Percentiles rank a stretch among this genome's conserved stretches.
phyloP scores from a whole-genome alignment of 2,329 filamentous ascomycete species.

The Colletotrichum echinochloae region DNA sequence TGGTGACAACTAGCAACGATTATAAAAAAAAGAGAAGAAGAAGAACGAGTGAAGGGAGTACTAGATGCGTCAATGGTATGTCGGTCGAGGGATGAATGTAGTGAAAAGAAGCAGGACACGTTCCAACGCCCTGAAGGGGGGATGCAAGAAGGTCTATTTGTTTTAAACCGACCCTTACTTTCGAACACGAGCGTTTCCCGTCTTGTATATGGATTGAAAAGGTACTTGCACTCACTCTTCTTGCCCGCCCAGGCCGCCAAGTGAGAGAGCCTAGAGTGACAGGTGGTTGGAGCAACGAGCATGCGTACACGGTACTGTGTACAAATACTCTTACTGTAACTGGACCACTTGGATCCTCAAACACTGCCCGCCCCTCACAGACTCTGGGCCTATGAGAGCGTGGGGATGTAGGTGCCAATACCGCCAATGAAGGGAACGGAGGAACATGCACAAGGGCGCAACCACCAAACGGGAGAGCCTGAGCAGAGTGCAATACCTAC shows the following conservation, averaged over 20 bases:
- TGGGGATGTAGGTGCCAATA: slow-evolving; percentile 4
- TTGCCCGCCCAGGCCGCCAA: slow-evolving; percentile 36
- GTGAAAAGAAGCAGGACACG: slow-evolving; percentile 20
- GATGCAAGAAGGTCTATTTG: slow-evolving; percentile 31
- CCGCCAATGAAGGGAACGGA: slow-evolving; percentile 11
- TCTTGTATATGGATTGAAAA: slow-evolving; percentile 20
- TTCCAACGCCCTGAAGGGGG: slow-evolving; percentile 16
- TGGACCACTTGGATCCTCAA: neutral
- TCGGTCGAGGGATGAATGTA: slow-evolving; percentile 31
- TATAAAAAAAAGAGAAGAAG: slow-evolving; percentile 18
- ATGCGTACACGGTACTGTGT: neutral
- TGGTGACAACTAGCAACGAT: slow-evolving; percentile 14
- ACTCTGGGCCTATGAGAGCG: neutral
- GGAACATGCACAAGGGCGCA: slow-evolving; percentile 12
- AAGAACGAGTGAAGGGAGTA: slow-evolving; percentile 34
- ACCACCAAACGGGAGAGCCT: slow-evolving; percentile 32
- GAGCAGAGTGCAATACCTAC: slow-evolving; percentile 32
- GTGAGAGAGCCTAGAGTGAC: slow-evolving; percentile 25
- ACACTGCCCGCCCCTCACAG: slow-evolving; percentile 19
- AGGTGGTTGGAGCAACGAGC: slow-evolving; percentile 19
- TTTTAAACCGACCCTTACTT: slow-evolving; percentile 31
- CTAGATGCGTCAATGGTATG: slow-evolving; percentile 4
- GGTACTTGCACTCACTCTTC: neutral
- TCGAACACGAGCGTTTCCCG: slow-evolving; percentile 33
- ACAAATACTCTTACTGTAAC: too few species aligned